phyloP scores from a whole-genome alignment of 2,329 filamentous ascomycete species.

The Alternaria brassicae region DNA sequence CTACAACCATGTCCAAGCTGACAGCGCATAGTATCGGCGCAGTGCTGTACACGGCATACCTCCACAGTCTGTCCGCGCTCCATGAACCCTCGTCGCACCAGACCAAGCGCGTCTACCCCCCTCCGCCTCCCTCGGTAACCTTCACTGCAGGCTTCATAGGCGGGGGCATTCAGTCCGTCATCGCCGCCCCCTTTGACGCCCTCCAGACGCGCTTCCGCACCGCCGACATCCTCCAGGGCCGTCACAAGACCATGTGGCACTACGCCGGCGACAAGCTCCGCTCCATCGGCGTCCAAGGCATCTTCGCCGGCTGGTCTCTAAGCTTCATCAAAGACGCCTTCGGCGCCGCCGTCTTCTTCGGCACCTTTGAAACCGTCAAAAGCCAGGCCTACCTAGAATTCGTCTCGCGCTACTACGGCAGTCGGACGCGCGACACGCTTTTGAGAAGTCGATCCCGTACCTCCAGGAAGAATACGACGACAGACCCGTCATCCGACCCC shows the following conservation, averaged over 20 bases:
- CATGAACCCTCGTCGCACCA: slow-evolving; percentile 70
- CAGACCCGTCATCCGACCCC: slow-evolving; percentile 68
- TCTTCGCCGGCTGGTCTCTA: slow-evolving; percentile 76
- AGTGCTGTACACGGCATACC: slow-evolving; percentile 77
- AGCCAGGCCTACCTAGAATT: slow-evolving; percentile 76
- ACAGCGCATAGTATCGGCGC: slow-evolving; percentile 65
- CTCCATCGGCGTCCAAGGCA: slow-evolving; percentile 74
- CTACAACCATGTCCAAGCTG: background rate
- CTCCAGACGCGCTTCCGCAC: slow-evolving; percentile 76
- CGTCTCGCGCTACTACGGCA: slow-evolving; percentile 71
- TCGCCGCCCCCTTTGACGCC: slow-evolving; percentile 78
- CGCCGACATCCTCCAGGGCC: slow-evolving; percentile 64
- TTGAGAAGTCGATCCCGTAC: slow-evolving; percentile 31
- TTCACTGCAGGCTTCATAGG: slow-evolving; percentile 75
- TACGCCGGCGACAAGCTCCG: slow-evolving; percentile 71
- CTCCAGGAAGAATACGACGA: slow-evolving; percentile 37
- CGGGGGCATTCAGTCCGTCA: slow-evolving; percentile 71
- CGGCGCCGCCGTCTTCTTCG: slow-evolving; percentile 76
- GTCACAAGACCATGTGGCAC: slow-evolving; percentile 73
- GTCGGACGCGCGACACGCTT: slow-evolving; percentile 42
- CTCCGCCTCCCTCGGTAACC: slow-evolving; percentile 67
- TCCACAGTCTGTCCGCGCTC: slow-evolving; percentile 70
- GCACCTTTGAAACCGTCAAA: slow-evolving; percentile 77
- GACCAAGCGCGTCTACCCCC: slow-evolving; percentile 72
- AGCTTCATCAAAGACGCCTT: slow-evolving; percentile 73